phyloP scores from a whole-genome alignment of 129 eudicot species.

The Escallonia rubra region DNA sequence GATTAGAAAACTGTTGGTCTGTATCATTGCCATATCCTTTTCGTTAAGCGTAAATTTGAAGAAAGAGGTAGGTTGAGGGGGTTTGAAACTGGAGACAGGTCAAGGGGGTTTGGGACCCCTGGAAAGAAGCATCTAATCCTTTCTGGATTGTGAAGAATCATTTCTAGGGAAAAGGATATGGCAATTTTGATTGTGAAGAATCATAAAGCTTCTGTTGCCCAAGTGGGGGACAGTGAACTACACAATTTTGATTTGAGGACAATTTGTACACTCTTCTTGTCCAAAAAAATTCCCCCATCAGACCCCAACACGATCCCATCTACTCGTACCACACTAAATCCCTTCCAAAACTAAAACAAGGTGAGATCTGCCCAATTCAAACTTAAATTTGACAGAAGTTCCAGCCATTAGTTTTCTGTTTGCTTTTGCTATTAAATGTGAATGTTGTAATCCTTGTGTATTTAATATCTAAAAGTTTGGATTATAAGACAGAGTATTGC shows the following conservation, averaged over 20 bases:
- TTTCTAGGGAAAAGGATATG: too few relatives aligned
- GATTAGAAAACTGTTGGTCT: too few relatives aligned
- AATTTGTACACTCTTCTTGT: conserved; percentile 7
- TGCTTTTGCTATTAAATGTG: too few relatives aligned
- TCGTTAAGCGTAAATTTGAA: background rate
- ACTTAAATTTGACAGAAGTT: too few relatives aligned
- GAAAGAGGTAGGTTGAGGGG: conserved; percentile 9
- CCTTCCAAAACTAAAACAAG: background rate
- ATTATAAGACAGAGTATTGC: too few relatives aligned
- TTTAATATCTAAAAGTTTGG: too few relatives aligned
- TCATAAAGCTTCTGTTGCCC: conserved; percentile 14
- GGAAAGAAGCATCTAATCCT: background rate
- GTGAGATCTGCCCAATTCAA: too few relatives aligned
- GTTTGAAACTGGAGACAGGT: conserved; percentile 9
- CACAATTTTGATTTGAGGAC: conserved; percentile 13
- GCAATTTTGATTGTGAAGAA: conserved; percentile 1
- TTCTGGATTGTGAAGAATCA: background rate
- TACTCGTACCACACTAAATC: background rate
- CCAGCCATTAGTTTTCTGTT: too few relatives aligned
- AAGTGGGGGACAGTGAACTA: conserved; percentile 32
- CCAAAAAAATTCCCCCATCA: background rate
- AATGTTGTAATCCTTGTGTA: too few relatives aligned
- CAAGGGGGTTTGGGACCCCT: conserved; percentile 10
- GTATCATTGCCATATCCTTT: too few relatives aligned
- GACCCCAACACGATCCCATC: conserved; percentile 3